Conservation (phyloP, 2,329 filamentous ascomycete genomes). For the Acrocalymma vagum region DNA sequence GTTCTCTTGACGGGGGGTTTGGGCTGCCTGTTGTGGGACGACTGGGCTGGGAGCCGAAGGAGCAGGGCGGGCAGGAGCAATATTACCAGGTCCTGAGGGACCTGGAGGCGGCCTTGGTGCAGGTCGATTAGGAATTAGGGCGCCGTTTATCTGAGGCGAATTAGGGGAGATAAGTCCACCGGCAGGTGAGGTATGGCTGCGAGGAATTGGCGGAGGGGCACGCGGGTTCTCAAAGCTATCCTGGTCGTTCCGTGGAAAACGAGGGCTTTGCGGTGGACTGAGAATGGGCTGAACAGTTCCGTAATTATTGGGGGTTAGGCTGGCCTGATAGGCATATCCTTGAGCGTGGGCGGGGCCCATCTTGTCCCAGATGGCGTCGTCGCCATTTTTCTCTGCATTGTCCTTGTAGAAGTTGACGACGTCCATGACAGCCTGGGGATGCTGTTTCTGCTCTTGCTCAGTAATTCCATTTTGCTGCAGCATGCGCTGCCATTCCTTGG, state of each 20-base stretch:
- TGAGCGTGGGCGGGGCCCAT: constrained; percentile 84
- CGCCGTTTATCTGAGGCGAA: constrained; percentile 53
- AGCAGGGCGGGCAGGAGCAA: constrained; percentile 65
- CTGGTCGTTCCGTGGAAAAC: constrained; percentile 88
- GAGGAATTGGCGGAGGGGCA: constrained; percentile 87
- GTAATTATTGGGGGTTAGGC: constrained; percentile 40
- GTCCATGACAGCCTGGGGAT: constrained; percentile 94
- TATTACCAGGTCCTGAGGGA: constrained; percentile 53
- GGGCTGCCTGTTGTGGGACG: constrained; percentile 33
- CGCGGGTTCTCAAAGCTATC: constrained; percentile 97
- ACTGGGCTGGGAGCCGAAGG: constrained; percentile 63
- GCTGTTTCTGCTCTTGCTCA: constrained; percentile 93
- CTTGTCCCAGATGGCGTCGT: constrained; percentile 94
- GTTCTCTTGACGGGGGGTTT: constrained; percentile 44
- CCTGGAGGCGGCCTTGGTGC: constrained; percentile 83
- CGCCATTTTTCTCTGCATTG: constrained; percentile 79
- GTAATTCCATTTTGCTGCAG: constrained; percentile 96
- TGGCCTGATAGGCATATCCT: constrained; percentile 51
- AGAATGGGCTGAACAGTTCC: constrained; percentile 64
- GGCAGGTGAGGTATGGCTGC: constrained; percentile 49
- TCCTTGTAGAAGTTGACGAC: constrained; percentile 98
- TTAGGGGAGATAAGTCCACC: too few species aligned
- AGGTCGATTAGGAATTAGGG: constrained; percentile 79
- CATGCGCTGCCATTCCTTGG: constrained; percentile 97
- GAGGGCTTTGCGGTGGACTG: constrained; percentile 83